These are phyloP conservation scores for Ceratobasidium sp. DNA, from an alignment of 1,284 basidiomycete species.

Conservation along the genomic window DNA sequence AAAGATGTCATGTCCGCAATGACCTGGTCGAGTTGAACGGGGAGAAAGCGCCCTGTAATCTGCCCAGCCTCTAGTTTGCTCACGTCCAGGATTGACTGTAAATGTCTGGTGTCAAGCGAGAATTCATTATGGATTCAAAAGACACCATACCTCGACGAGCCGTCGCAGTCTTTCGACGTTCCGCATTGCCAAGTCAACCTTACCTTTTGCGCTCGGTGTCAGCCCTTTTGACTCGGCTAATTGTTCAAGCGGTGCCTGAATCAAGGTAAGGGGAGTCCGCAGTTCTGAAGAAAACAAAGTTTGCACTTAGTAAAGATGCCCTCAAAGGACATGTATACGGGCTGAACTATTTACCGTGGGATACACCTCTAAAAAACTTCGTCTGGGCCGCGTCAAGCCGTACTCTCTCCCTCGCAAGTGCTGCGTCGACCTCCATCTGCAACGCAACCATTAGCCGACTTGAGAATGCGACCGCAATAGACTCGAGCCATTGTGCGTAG, in stretches of 20 bases:
- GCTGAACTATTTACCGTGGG: slow-evolving; percentile 50
- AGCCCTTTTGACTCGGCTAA: slow-evolving; percentile 32
- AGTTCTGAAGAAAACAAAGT: slow-evolving; percentile 49
- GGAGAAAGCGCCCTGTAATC: slow-evolving; percentile 51
- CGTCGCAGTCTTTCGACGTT: slow-evolving; percentile 54
- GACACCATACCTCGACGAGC: slow-evolving; percentile 54
- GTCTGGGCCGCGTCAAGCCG: slow-evolving; percentile 56
- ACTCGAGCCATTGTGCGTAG: slow-evolving; percentile 41
- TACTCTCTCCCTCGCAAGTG: slow-evolving; percentile 49
- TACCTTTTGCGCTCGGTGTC: slow-evolving; percentile 49
- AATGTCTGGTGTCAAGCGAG: too few relatives aligned
- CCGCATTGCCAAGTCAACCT: slow-evolving; percentile 52
- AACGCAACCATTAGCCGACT: slow-evolving; percentile 28
- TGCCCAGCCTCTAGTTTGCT: slow-evolving; percentile 38
- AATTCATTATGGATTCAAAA: too few relatives aligned
- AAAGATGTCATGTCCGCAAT: slow-evolving; percentile 54
- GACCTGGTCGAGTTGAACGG: slow-evolving; percentile 53
- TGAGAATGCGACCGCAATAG: not conserved
- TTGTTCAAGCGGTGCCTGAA: slow-evolving; percentile 55
- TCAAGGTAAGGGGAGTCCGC: slow-evolving; percentile 56
- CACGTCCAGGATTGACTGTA: slow-evolving; percentile 39
- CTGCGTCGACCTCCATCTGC: slow-evolving; percentile 31
- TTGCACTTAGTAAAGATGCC: not conserved
- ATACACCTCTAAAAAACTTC: slow-evolving; percentile 55
- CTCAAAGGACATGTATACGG: too few relatives aligned